Evolutionary conservation across 2,329 filamentous ascomycete species (phyloP).

Genomic region (Thielaviopsis cerberus): DNA sequence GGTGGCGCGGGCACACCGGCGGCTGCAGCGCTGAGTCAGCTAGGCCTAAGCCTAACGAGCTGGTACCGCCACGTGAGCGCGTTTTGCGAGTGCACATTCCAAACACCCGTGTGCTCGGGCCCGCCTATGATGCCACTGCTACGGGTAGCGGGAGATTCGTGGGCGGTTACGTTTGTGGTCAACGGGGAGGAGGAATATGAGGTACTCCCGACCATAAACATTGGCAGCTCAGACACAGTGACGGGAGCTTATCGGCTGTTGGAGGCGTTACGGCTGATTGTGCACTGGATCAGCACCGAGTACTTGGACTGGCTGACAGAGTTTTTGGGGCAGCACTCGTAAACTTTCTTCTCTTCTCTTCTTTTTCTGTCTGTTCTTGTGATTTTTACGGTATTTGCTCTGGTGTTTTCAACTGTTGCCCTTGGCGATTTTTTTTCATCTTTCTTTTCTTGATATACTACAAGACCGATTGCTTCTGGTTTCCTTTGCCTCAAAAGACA

Average conservation of each 20-base stretch:
- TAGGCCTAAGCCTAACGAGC: conserved; percentile 1
- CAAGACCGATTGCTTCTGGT: background rate
- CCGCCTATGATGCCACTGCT: conserved; percentile 9
- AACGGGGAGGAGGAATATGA: conserved; percentile 9
- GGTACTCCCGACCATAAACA: conserved; percentile 7
- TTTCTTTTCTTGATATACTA: background rate
- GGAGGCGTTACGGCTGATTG: conserved; percentile 2
- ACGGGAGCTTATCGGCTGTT: conserved; percentile 9
- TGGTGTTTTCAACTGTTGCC: too few species aligned
- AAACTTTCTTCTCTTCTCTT: background rate
- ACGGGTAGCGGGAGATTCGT: conserved; percentile 5
- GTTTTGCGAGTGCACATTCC: conserved; percentile 8
- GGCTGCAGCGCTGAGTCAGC: conserved; percentile 1
- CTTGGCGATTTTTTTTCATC: background rate
- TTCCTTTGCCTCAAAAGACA: too few species aligned
- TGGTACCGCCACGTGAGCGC: conserved; percentile 6
- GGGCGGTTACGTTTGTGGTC: conserved; percentile 8
- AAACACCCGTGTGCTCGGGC: conserved; percentile 3
- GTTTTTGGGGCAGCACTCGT: conserved; percentile 7
- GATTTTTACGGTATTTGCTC: background rate
- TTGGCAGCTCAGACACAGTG: conserved; percentile 9
- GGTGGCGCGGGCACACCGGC: background rate
- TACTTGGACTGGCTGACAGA: conserved; percentile 10
- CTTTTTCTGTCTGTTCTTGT: background rate
- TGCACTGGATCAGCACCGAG: conserved; percentile 5